These are phyloP conservation scores for Adansonia madagascariensis DNA, from an alignment of 441 rosid genomes.

Conservation along the genomic window DNA sequence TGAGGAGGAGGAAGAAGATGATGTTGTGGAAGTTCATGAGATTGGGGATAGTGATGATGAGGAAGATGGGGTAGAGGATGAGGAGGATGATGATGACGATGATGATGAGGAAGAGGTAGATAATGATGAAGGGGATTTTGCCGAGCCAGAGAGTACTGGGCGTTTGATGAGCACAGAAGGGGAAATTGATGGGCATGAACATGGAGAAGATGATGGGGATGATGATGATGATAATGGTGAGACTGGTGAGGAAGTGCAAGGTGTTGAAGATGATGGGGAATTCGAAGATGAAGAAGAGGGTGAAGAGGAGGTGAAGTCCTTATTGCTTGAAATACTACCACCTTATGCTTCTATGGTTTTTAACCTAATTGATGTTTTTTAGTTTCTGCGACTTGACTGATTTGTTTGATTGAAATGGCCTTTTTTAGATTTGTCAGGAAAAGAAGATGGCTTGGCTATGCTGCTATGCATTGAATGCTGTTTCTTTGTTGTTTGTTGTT, in stretches of 20 bases:
- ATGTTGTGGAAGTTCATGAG: slow-evolving; percentile 61
- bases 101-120: slow-evolving; percentile 70
- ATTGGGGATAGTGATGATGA: slow-evolving; percentile 52
- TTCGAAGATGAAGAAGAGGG: slow-evolving; percentile 61
- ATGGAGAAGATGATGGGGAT: slow-evolving; percentile 58
- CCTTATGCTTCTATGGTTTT: neutral
- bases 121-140: slow-evolving; percentile 51
- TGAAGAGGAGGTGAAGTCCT: slow-evolving; percentile 65
- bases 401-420: slow-evolving; percentile 6
- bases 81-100: slow-evolving; percentile 49
- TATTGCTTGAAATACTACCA: neutral
- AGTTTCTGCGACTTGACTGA: neutral
- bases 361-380: neutral
- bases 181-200: slow-evolving; percentile 81
- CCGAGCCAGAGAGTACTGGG: slow-evolving; percentile 50
- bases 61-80: slow-evolving; percentile 57
- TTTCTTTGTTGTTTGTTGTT: neutral
- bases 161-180: slow-evolving; percentile 54
- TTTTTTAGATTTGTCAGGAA: neutral
- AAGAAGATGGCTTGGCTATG: neutral
- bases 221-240: slow-evolving; percentile 61
- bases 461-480: neutral
- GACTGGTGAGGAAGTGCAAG: slow-evolving; percentile 64
- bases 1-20: slow-evolving; percentile 49
- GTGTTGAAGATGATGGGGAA: slow-evolving; percentile 55